Base-by-base conservation (phyloP, 2,329 filamentous ascomycete genomes). In the Aspergillus udagawae region DNA sequence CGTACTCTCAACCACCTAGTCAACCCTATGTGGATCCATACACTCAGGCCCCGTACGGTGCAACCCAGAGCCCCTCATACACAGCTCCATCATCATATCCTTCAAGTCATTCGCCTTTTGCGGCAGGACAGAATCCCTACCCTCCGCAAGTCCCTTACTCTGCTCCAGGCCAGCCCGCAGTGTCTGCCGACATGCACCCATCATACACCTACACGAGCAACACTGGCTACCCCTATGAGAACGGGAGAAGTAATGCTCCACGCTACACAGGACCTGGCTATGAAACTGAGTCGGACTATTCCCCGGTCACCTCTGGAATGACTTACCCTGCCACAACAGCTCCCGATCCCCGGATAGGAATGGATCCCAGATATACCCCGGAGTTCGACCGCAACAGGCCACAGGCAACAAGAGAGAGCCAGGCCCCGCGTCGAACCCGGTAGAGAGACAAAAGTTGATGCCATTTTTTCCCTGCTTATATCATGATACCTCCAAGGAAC, bases 351-450 rank as follows among this genome's bases (percentile, higher is more conserved):
- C 73, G 75, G 69, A 73, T 75, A 70, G 70, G 68, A 71, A 73
- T 75, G 69, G 75, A 76, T 55, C 66, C 73, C 56, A 76, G 75
- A 72, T 77, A 76, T 63, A 73, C 74, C 57, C 70, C 73, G 62
- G 75, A 77, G 59, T 69, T 68, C 60, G 73, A 75, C 61, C 72
- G 70, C 62, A 73, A 65, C 69, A 73, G 74, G 64, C 71, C 73
- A 64, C 74, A 74, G 58, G 68, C 70, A 63, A 64, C 74, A 60
- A 71, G 75, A 65, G 72, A 74, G 52, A 64, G 67, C 55, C 69
- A 75, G 59, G 60, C 65, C 59, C 72, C 70, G n/a, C 74, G 74
- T 55, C 70, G 73, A 55, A 64, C 71, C 56, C 73, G 73, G 64
- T 75, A 70, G 64, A 65, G 49, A 54, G 49, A 58, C 63, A 47